Base-by-base conservation (phyloP, 139 green algal genomes). In the Volvox africanus region DNA sequence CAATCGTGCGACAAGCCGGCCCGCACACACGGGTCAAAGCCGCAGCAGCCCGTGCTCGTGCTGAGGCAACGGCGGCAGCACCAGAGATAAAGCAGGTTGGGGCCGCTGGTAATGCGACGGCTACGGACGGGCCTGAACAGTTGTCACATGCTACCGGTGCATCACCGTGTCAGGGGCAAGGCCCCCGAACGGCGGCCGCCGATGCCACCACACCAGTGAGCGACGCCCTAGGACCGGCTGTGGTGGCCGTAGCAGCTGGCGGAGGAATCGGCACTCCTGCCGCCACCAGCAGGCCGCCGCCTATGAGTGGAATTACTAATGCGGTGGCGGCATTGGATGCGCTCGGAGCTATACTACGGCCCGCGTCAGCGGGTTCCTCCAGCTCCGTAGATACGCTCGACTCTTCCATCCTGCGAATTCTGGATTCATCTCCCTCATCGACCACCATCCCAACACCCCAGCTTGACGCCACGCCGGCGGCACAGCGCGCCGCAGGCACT, bases 401-500 rank as follows among this genome's bases (percentile, higher is more conserved):
- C 61, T 86, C 87, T 0, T 91, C 87, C 33, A 55, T 91, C 61
- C 24, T 86, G 17, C 76, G 87, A 0, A 33, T 91, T 0, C 76
- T 91, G 21, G 68, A 85, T 35, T 69, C 71, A 9, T 55, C 44
- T 36, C 69, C 87, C 14, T 62, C 71, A 1, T 33, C 13, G 18
- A 68, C 37, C 3, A 28, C 13, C n/a, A 68, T 76, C 0, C 35
- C 19, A 16, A 78, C 75, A 0, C 37, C 86, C 32, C n/a, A 9
- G 3, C 14, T 24, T 18, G 82, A 21, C n/a, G 30, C n/a, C 1
- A 61, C 86, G 9, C 61, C 36, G 44, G 30, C 0, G 13, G 18
- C 50, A 22, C 11, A 32, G 50, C 50, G 13, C 0, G 73, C 32
- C 3, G 17, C 28, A 44, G 30, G 28, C 11, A 37, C 19, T 37